Percentiles rank a stretch among this genome's conserved stretches.
These are phyloP conservation scores for Rhizoclosmatium globosum DNA, from an alignment of 192 early-diverging fungal genomes.

Conservation along the genomic window DNA sequence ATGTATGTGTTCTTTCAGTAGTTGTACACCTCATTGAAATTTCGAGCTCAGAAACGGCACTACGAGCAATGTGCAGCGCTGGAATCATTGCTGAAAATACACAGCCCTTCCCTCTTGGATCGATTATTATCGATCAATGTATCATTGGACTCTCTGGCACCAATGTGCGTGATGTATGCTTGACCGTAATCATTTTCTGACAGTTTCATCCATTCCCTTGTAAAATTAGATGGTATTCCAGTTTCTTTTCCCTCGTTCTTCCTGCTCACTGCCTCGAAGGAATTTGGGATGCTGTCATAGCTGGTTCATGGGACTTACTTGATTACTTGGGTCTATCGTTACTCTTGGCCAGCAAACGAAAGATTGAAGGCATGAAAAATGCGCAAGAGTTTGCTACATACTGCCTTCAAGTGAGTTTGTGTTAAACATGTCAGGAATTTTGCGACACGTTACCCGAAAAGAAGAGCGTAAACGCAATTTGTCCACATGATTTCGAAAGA, in stretches of 20 bases:
- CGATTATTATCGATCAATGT: slow-evolving; percentile 36
- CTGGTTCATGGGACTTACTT: slow-evolving; percentile 41
- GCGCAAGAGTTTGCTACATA: slow-evolving; percentile 38
- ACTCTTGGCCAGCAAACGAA: slow-evolving; percentile 46
- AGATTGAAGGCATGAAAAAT: slow-evolving; percentile 33
- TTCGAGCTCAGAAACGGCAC: slow-evolving; percentile 29
- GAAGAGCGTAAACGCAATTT: no score
- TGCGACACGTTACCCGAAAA: slow-evolving; percentile 2
- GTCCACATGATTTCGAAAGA: background rate
- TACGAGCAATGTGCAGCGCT: slow-evolving; percentile 34
- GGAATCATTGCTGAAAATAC: slow-evolving; percentile 41
- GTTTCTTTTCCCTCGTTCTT: slow-evolving; percentile 46
- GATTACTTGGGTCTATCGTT: slow-evolving; percentile 49
- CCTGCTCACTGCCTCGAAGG: slow-evolving; percentile 48
- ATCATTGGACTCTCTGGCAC: background rate
- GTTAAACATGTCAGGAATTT: background rate
- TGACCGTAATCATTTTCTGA: no score
- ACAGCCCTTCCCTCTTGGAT: slow-evolving; percentile 27
- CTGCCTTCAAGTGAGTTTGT: slow-evolving; percentile 36
- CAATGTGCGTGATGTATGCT: background rate
- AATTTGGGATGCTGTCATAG: slow-evolving; percentile 48
- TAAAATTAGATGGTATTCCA: slow-evolving; percentile 46
- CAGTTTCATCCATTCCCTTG: background rate
- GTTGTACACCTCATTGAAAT: no score
- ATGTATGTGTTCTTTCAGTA: background rate